Base-by-base conservation (phyloP, 148 eudicot genomes). In the Suaeda aralocaspica region DNA sequence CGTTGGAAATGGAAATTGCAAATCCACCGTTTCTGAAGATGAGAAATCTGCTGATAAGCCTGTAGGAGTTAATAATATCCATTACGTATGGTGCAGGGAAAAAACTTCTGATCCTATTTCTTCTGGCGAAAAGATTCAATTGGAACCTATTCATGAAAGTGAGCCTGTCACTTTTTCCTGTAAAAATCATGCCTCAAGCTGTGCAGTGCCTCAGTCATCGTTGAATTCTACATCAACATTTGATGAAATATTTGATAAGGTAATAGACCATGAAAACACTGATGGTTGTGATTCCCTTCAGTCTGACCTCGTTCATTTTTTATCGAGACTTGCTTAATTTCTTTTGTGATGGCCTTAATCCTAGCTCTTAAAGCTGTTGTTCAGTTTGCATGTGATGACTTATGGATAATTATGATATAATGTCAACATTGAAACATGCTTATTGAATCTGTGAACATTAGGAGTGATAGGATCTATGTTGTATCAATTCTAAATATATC, bases 211-310 rank as follows among this genome's bases (percentile, higher is more conserved):
- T 51, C 68, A 52, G 55, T 33, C 56, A 52, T 36, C 61, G 25
- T 29, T 60, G 49, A 60, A 63, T 50, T 29, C 77, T 25, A 72
- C 69, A 2, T 72, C 77, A 25, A 60, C 76, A 53, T 67, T 55
- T 68, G 81, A 68, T 34, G 81, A 63, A n/a, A 62, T 67, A 39
- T 45, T 68, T 50, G 81, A 26, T 44, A 78, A 72, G 81, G 81
- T 78, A 78, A 64, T 11, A 39, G 11, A 16, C 9, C 3, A 58
- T 39, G 39, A 31, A 12, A 22, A 24, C 13, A 24, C 13, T 65
- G 24, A 26, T 70, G 48, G 10, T 31, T 67, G 31, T 61, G 46
- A 15, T 66, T 42, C 51, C 7, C 28, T 44, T 26, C 12, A 59
- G 36, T 65, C 19, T 45, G 58, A 33, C 34, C 0, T 70, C 8